Evolutionary conservation across 192 early-diverging fungal species (phyloP), one percentile per base, ranked within the genome.

Genomic region (Backusella morwellensis): DNA sequence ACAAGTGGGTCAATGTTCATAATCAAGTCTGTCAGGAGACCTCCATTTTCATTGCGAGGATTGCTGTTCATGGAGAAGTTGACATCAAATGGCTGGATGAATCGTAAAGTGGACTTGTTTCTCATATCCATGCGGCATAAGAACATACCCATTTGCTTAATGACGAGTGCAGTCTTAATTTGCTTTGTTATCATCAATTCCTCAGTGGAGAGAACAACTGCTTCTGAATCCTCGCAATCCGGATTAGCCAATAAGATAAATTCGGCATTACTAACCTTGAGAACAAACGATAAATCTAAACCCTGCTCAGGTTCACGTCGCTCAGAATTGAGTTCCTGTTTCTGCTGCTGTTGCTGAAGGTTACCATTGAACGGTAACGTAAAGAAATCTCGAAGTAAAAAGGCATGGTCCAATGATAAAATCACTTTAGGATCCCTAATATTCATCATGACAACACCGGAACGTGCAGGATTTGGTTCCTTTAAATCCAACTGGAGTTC

Each of bases 31-130:
- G 69, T 75, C 50, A 42, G 40, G 14, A 44, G 26, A 35, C 74
- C 73, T 2, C 69, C 73, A 19, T 74, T 34, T 0, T 36, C 50
- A 19, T 23, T 66, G 3, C n/a, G 66, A 0, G 52, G 26, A 15
- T 75, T 74, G 34, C 87, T 90, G 76, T 97, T 96, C 90, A 96
- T 90, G 23, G 78, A 79, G 12, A 95, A 71, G 4, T 92, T 90
- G 17, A 97, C 81, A 67, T 97, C 91, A 81, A 97, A 97, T 54
- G 94, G 94, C 75, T 98, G 93, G 78, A 99, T 94, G 56, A 98
- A 94, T 7, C 92, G 90, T 23, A 98, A 79, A 6, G 86, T 86
- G 0, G 97, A 95, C 42, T 94, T 92, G 8, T 91, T 86, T 12
- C 94, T 86, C 67, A 89, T 91, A 77, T 96, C 93, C 90, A 98